A percentile compares a stretch with the other conserved stretches of the same genome.
These are phyloP conservation scores for Saturnispora quitensis DNA, from an alignment of 805 yeast genomes.

Conservation along the genomic window DNA sequence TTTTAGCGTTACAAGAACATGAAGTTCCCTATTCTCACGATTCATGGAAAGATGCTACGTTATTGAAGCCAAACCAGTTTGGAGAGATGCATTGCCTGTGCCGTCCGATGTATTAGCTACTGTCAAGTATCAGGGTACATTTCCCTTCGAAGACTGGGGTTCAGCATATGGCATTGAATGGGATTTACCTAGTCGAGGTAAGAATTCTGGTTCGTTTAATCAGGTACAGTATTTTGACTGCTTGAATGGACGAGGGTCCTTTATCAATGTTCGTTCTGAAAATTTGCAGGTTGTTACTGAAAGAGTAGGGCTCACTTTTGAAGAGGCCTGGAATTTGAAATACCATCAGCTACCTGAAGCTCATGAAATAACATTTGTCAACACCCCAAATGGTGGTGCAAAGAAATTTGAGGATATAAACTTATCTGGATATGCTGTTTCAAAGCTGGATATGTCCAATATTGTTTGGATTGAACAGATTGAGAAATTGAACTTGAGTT, in stretches of 20 bases:
- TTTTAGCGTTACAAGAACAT: background rate
- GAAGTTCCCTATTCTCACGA: background rate
- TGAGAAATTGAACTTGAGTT: conserved; percentile 7
- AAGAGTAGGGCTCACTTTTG: conserved; percentile 35
- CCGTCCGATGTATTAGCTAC: background rate
- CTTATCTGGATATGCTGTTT: conserved; percentile 1
- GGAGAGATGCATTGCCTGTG: background rate
- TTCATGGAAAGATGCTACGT: conserved; percentile 3
- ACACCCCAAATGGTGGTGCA: background rate
- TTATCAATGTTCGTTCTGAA: conserved; percentile 38
- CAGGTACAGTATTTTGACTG: conserved; percentile 46
- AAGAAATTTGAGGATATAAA: conserved; percentile 22
- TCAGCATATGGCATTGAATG: conserved; percentile 3
- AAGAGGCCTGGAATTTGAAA: conserved; percentile 28
- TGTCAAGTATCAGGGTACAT: conserved; percentile 1
- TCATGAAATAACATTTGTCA: background rate
- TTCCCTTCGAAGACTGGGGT: background rate
- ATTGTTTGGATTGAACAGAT: conserved; percentile 26
- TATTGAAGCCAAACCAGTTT: background rate
- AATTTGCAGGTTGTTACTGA: conserved; percentile 10
- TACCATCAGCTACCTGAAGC: background rate
- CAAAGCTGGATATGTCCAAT: conserved; percentile 32
- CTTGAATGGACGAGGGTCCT: conserved; percentile 49
- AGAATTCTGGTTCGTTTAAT: conserved; percentile 53
- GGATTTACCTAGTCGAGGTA: conserved; percentile 37